Evolutionary conservation across 2,329 filamentous ascomycete species (phyloP).

Genomic region (Fusarium pseudonygamai): DNA sequence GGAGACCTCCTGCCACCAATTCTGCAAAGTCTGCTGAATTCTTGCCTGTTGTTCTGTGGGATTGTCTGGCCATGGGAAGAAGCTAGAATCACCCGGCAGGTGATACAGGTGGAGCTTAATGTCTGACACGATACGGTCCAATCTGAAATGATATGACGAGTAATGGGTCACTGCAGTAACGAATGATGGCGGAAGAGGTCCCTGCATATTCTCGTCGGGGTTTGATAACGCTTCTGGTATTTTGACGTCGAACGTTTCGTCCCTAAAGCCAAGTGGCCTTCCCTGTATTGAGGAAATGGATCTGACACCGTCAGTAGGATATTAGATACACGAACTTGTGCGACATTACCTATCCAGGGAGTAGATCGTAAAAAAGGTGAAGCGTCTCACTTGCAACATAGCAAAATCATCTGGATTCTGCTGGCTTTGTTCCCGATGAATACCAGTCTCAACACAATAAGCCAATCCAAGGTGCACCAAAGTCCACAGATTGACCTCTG

Average conservation of each 20-base stretch:
- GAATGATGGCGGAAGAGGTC: rapidly evolving
- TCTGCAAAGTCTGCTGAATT: background rate
- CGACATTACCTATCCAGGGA: background rate
- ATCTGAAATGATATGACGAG: background rate
- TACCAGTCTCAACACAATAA: background rate
- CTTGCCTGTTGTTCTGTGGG: background rate
- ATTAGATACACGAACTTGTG: background rate
- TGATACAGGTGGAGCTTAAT: background rate
- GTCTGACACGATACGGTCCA: background rate
- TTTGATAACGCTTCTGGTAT: background rate
- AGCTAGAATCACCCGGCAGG: constrained; percentile 26
- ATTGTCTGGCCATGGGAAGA: constrained; percentile 18
- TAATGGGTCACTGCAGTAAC: background rate
- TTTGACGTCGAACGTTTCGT: background rate
- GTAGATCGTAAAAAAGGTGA: background rate
- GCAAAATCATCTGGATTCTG: rapidly evolving
- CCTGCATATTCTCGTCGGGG: background rate
- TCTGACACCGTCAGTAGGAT: background rate
- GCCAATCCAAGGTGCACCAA: background rate
- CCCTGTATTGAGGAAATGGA: background rate
- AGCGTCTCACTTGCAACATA: rapidly evolving
- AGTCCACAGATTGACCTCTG: background rate
- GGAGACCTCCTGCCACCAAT: background rate
- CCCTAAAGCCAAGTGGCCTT: background rate
- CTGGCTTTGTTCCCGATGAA: background rate